phyloP scores from a whole-genome alignment of 140 eudicot genomes.

The Cichorium intybus region DNA sequence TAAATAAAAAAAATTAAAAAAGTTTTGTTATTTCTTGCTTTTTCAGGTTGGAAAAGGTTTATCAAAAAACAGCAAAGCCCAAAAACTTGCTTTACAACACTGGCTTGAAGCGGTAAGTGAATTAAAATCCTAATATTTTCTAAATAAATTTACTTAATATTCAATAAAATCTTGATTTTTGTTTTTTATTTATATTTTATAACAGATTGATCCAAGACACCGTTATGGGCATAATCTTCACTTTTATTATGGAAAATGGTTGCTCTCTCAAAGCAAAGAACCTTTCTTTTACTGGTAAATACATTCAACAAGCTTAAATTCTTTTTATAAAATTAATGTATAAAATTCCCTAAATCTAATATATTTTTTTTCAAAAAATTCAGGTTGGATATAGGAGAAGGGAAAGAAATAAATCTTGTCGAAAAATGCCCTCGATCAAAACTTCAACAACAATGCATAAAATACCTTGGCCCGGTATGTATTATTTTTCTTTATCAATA shows the following conservation, averaged over 20 bases:
- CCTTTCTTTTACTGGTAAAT: conserved; percentile 98
- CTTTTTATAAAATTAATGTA: not conserved
- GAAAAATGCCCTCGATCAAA: conserved; percentile 82
- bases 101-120: conserved; percentile 97
- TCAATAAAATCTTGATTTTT: not conserved
- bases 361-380: not conserved
- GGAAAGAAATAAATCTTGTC: conserved; percentile 71
- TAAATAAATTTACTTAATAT: not conserved
- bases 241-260: conserved; percentile 83
- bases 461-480: conserved; percentile 94
- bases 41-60: conserved; percentile 93
- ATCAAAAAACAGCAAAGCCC: conserved; percentile 84
- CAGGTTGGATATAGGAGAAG: conserved; percentile 99
- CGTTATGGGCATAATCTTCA: conserved; percentile 99
- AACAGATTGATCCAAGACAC: conserved; percentile 98
- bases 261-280: conserved; percentile 78
- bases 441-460: conserved; percentile 95
- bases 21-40: not conserved
- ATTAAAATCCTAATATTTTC: not conserved
- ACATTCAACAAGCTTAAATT: not conserved
- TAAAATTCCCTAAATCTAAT: conserved; percentile 16
- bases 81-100: conserved; percentile 90
- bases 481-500: not conserved
- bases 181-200: not conserved
- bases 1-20: not conserved